Evolutionary conservation across 192 early-diverging fungal genomes (phyloP), one percentile per base, ranked within the genome.

Genomic region (Rhizophagus clarus): DNA sequence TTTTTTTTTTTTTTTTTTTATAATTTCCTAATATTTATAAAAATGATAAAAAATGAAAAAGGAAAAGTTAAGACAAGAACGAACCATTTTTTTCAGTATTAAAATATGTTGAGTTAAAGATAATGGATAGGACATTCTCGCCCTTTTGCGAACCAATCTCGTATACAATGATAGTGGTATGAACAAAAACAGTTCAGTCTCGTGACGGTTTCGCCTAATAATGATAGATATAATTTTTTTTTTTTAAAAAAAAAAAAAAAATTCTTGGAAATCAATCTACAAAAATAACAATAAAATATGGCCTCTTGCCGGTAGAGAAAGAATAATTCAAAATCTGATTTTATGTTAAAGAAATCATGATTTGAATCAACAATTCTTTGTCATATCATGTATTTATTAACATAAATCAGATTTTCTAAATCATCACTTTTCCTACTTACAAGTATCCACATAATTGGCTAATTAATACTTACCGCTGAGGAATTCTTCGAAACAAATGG

Each of bases 401-500:
- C n/a, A n/a, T 34, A 34, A 34, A 34, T 34, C 34, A 42, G 40
- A 42, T 10, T 10, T 42, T 42, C 40, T 42, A 42, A 42, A 42
- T 42, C 7, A 11, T 10, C 40, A 42, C 40, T 7, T 7, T 42
- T 42, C 10, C 40, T 42, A 42, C 1, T 42, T 42, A 42, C 1
- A 10, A 42, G 40, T 42, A 5, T 6, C 9, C 10, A 42, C 9
- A 34, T 34, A 34, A 34, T 34, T 34, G 4, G 3, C 3, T 42
- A 11, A 51, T 56, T 12, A 73, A 61, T 67, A 40, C 62, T 45
- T 83, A 85, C 93, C 94, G 47, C 90, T 76, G 68, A 88, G 88
- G 90, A 95, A 97, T 81, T 98, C 97, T 75, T 97, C 95, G 88
- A 98, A 96, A 86, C 97, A 98, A 62, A 98, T 98, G 0, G 93